Evolutionary conservation across 306 rosid species (phyloP).

Genomic region (Echinosophora koreensis): DNA sequence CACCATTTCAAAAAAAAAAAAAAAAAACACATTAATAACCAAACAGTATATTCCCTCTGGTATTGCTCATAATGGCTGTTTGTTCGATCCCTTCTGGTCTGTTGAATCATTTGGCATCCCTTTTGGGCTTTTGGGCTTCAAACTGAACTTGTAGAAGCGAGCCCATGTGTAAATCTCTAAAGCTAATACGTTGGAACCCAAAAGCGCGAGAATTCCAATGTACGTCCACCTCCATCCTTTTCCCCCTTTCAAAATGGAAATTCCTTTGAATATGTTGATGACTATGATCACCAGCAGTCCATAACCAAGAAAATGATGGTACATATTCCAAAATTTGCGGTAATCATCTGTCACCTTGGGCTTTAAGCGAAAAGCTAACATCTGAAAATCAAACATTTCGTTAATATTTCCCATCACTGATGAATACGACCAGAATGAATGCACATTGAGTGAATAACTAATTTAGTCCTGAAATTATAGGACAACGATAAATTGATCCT

Average conservation of each 20-base stretch:
- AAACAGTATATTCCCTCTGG: not conserved
- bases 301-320: conserved; percentile 91
- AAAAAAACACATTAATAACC: not conserved
- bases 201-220: conserved; percentile 56
- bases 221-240: conserved; percentile 61
- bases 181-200: conserved; percentile 49
- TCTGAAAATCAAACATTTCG: conserved; percentile 48
- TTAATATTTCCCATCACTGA: not conserved
- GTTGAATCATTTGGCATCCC: not conserved
- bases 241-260: conserved; percentile 64
- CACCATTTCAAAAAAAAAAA: not conserved
- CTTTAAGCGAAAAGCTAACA: conserved; percentile 70
- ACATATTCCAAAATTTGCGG: conserved; percentile 83
- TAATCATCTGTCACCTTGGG: conserved; percentile 57
- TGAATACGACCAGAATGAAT: not conserved
- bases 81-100: not conserved
- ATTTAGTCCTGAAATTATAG: too few species aligned
- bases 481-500: too few species aligned
- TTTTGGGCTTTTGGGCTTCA: not conserved
- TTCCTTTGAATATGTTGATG: conserved; percentile 78
- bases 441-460: not conserved
- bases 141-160: not conserved
- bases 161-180: conserved; percentile 71
- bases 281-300: conserved; percentile 55
- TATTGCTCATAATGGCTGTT: not conserved